Conservation (phyloP, 192 early-diverging fungal genomes). For the Spizellomyces sp. region DNA sequence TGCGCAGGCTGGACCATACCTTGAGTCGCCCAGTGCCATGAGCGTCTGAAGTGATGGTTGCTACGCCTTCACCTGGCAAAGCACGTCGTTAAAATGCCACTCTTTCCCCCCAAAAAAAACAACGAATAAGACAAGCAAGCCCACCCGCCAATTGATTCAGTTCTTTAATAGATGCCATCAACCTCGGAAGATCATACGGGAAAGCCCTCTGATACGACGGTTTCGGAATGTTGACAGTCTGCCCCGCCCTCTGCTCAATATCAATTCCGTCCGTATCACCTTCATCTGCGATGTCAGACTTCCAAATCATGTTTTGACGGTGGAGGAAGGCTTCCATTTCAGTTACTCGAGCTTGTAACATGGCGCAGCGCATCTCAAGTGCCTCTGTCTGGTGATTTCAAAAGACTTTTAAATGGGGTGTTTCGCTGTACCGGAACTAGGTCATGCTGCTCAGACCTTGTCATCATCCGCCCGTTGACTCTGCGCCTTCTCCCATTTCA, state of each 20-base stretch:
- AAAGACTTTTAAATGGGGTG: not conserved
- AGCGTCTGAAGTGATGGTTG: not conserved
- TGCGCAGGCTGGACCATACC: not conserved
- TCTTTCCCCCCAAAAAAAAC: not conserved
- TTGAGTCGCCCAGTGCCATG: constrained; percentile 4
- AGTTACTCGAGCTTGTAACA: constrained; percentile 5
- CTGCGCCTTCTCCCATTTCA: no score
- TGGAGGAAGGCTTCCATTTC: constrained; percentile 27
- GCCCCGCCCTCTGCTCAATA: no score
- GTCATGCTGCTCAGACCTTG: no score
- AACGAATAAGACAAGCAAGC: not conserved
- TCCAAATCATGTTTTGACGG: constrained; percentile 26
- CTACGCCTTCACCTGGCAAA: constrained; percentile 12
- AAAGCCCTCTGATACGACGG: constrained; percentile 9
- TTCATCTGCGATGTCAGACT: not conserved
- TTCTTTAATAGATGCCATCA: constrained; percentile 28
- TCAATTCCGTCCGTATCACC: not conserved
- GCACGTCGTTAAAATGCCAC: not conserved
- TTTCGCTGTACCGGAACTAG: not conserved
- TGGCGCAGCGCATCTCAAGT: constrained; percentile 5
- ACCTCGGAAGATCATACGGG: constrained; percentile 27
- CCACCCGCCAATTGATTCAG: constrained; percentile 27
- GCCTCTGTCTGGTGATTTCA: not conserved
- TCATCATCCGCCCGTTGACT: no score
- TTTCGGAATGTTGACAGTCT: not conserved